Evolutionary conservation across 805 yeast species (phyloP).

Genomic region (Metschnikowia shivogae): DNA sequence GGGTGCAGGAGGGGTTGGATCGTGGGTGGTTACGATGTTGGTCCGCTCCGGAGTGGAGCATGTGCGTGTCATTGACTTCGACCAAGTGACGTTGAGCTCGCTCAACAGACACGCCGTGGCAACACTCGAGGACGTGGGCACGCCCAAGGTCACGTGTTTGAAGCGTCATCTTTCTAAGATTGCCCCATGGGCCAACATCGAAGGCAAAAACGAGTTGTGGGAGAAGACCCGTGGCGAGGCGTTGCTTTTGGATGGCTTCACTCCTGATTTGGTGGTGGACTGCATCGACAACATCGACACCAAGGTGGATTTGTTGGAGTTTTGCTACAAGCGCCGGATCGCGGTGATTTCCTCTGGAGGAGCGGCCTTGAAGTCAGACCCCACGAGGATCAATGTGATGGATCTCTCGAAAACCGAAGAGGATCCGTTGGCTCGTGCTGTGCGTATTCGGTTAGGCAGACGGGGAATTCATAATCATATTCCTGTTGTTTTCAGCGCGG

Average conservation of each 20-base stretch:
- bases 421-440: constrained; percentile 86
- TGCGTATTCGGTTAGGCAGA: constrained; percentile 76
- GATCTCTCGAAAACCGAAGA: constrained; percentile 90
- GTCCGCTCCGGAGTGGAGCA: constrained; percentile 85
- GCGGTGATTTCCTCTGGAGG: constrained; percentile 92
- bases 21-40: constrained; percentile 90
- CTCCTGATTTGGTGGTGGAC: constrained; percentile 81
- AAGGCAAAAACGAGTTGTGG: constrained; percentile 77
- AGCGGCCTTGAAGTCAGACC: constrained; percentile 95
- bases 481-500: constrained; percentile 88
- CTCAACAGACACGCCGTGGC: constrained; percentile 95
- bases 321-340: constrained; percentile 55
- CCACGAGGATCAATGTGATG: constrained; percentile 83
- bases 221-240: constrained; percentile 59
- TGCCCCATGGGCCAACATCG: constrained; percentile 93
- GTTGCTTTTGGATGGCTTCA: constrained; percentile 47
- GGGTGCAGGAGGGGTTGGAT: constrained; percentile 99
- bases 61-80: constrained; percentile 84
- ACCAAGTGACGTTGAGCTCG: constrained; percentile 90
- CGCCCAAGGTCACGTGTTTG: constrained; percentile 80
- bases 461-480: constrained; percentile 73
- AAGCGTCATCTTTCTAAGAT: constrained; percentile 61
- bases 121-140: constrained; percentile 85
- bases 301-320: constrained; percentile 84
- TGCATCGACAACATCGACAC: constrained; percentile 97